phyloP scores from a whole-genome alignment of 495 filamentous ascomycete species.

The Parmelia sp. region DNA sequence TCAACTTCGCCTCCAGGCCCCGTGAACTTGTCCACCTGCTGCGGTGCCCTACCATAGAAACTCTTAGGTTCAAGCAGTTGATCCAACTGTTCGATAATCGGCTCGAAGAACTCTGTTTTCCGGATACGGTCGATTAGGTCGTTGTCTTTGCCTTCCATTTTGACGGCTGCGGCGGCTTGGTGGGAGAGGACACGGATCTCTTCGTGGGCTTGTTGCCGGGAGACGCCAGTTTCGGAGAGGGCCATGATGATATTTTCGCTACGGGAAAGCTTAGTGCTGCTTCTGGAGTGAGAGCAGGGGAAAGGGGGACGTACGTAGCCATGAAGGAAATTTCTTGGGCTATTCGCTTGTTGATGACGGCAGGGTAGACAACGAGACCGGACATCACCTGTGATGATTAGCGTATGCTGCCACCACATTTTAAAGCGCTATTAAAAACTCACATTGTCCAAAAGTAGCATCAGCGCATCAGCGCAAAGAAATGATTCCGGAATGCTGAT shows the following conservation, averaged over 20 bases:
- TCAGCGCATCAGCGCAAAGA: slow-evolving; percentile 74
- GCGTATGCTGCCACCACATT: slow-evolving; percentile 23
- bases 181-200: slow-evolving; percentile 73
- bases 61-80: slow-evolving; percentile 61
- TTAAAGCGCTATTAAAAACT: no score
- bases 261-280: not conserved
- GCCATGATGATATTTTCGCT: slow-evolving; percentile 76
- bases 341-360: slow-evolving; percentile 61
- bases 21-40: slow-evolving; percentile 45
- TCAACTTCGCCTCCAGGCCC: slow-evolving; percentile 29
- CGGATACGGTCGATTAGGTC: slow-evolving; percentile 80
- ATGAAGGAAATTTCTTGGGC: slow-evolving; percentile 85
- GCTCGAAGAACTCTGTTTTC: slow-evolving; percentile 66
- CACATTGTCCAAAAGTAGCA: slow-evolving; percentile 78
- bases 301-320: slow-evolving; percentile 45
- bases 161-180: slow-evolving; percentile 73
- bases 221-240: slow-evolving; percentile 65
- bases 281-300: not conserved
- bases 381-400: slow-evolving; percentile 43
- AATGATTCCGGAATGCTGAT: slow-evolving; percentile 75
- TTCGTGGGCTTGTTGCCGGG: slow-evolving; percentile 88
- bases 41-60: slow-evolving; percentile 28
- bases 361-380: slow-evolving; percentile 82
- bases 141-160: slow-evolving; percentile 71
- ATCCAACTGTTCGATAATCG: slow-evolving; percentile 73